Percentiles rank a stretch among this genome's conserved stretches.
Conservation (phyloP, 2,329 filamentous ascomycete genomes). For the Hypoxylon sp. region DNA sequence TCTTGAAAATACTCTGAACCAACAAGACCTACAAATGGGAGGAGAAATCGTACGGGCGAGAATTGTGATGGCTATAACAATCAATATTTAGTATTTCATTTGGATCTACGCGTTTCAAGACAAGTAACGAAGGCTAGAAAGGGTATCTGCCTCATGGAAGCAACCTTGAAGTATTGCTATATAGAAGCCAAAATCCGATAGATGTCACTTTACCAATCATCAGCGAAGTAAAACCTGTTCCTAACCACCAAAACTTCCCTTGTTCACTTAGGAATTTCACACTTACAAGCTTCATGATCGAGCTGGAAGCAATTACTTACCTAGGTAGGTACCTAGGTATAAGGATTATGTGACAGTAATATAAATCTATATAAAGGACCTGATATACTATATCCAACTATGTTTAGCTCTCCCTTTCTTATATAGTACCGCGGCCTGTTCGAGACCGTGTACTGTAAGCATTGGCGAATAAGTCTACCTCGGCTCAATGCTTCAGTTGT, state of each 20-base stretch:
- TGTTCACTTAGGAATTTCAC: too few species aligned
- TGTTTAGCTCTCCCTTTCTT: too few species aligned
- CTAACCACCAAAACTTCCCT: too few species aligned
- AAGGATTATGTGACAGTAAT: too few species aligned
- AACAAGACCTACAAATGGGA: slow-evolving; percentile 1
- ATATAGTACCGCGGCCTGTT: too few species aligned
- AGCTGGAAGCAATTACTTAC: too few species aligned
- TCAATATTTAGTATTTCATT: not conserved
- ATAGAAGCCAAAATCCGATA: not conserved
- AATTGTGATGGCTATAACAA: not conserved
- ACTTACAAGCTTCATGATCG: too few species aligned
- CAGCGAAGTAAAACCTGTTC: too few species aligned
- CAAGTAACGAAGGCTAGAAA: not conserved
- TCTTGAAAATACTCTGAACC: slow-evolving; percentile 1
- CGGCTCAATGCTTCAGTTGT: not conserved
- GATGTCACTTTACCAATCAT: not conserved
- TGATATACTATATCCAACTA: too few species aligned
- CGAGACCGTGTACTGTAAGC: too few species aligned
- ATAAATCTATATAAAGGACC: too few species aligned
- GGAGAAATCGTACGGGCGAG: not conserved
- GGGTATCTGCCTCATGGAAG: not conserved
- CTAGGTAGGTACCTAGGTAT: too few species aligned
- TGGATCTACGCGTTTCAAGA: not conserved
- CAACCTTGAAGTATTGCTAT: not conserved
- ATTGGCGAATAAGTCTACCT: not conserved